Evolutionary conservation across 768 basidiomycete species (phyloP).

Genomic region (Lentinus brumalis): DNA sequence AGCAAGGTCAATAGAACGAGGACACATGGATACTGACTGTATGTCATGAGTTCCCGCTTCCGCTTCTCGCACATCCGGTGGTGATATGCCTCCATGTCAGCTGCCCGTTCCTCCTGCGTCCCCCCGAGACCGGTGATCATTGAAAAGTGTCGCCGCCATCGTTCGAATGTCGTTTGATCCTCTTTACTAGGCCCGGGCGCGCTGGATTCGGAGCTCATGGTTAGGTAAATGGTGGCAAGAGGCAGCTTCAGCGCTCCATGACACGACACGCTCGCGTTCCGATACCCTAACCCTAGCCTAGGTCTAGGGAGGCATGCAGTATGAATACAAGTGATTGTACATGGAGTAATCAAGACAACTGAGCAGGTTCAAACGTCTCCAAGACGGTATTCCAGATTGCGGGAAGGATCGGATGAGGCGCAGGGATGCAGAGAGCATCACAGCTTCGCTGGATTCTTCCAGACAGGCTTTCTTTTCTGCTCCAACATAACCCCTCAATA

Average conservation of each 20-base stretch:
- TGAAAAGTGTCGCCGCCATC: slow-evolving; percentile 53
- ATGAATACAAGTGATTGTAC: background rate
- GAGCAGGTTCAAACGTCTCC: background rate
- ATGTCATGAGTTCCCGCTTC: slow-evolving; percentile 49
- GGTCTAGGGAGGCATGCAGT: background rate
- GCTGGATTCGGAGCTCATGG: slow-evolving; percentile 12
- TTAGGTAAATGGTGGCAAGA: background rate
- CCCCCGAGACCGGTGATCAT: slow-evolving; percentile 54
- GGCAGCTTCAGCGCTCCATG: background rate
- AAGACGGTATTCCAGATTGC: too few relatives aligned
- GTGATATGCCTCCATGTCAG: slow-evolving; percentile 37
- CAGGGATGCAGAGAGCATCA: slow-evolving; percentile 24
- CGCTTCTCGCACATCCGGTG: slow-evolving; percentile 52
- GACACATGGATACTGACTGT: slow-evolving; percentile 43
- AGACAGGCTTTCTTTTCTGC: slow-evolving; percentile 52
- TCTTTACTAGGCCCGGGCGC: slow-evolving; percentile 15
- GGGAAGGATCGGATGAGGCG: too few relatives aligned
- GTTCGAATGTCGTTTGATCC: slow-evolving; percentile 41
- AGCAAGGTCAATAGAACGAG: background rate
- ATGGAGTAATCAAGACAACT: background rate
- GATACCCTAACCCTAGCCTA: background rate
- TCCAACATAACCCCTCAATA: background rate
- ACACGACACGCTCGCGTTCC: background rate
- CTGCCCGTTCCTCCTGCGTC: slow-evolving; percentile 43
- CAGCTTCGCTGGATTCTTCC: slow-evolving; percentile 61